A percentile compares a stretch with the other conserved stretches of the same genome.
Conservation (phyloP, 345 rosid genomes). For the Anacardium occidentale region DNA sequence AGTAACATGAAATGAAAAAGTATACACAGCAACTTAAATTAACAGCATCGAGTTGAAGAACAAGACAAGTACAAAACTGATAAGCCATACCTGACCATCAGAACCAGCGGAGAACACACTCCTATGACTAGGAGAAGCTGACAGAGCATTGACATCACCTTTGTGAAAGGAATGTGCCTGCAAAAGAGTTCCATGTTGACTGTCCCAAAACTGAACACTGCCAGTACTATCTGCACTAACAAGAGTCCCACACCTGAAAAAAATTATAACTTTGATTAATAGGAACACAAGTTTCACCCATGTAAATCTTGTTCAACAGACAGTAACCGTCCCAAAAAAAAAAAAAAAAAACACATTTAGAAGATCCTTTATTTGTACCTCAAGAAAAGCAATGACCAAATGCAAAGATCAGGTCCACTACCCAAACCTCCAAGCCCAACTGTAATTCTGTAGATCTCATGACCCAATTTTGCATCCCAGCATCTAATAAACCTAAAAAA, state of each 20-base stretch:
- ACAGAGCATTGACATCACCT: constrained; percentile 84
- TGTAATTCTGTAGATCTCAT: constrained; percentile 79
- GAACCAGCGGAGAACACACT: constrained; percentile 92
- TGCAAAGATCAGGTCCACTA: constrained; percentile 61
- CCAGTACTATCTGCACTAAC: constrained; percentile 96
- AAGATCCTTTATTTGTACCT: constrained; percentile 43
- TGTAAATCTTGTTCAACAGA: too few species aligned
- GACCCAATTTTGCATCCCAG: constrained; percentile 69
- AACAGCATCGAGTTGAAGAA: background rate
- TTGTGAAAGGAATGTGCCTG: constrained; percentile 79
- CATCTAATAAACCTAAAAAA: constrained; percentile 78
- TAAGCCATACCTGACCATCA: constrained; percentile 76
- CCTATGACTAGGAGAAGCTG: constrained; percentile 79
- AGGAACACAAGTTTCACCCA: too few species aligned
- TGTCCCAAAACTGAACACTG: constrained; percentile 91
- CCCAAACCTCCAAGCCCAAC: constrained; percentile 80
- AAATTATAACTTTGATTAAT: constrained; percentile 15
- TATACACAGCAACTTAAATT: background rate
- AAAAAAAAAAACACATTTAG: background rate
- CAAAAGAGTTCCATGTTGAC: constrained; percentile 76
- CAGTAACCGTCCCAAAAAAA: too few species aligned
- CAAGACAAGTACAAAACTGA: background rate
- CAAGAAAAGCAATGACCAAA: constrained; percentile 84
- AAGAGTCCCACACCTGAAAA: constrained; percentile 64
- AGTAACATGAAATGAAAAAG: background rate